Base-by-base conservation (phyloP, 208 protist species). In the Endotrypanum monterogeii region DNA sequence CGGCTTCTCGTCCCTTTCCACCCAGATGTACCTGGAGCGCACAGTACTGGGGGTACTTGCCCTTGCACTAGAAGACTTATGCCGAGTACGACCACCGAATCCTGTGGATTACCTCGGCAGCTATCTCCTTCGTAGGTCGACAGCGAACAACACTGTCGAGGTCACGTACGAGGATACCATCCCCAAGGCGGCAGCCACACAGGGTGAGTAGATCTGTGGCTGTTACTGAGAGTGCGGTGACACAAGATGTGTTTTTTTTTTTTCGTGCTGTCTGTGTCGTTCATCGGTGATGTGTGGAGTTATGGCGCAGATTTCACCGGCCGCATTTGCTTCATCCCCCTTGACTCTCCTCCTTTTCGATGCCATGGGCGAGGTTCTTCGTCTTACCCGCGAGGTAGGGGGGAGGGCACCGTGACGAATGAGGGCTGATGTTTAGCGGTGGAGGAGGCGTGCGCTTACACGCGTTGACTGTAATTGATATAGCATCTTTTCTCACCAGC, bases 31-130 rank as follows among this genome's bases (percentile, higher is more conserved):
- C 76, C 73, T 98, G 12, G 96, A 98, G 39, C 75, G 76, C 44
- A 92, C 91, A 11, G 93, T 98, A 9, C 91, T 97, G 85, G 89
- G 82, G 14, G 70, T 94, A 4, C 80, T 98, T 14, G 84, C 94
- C 2, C 90, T 98, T 35, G 96, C 84, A 14, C 78, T 98, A 20
- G 85, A 94, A 75, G 90, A 94, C 48, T 67, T 98, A 23, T 95
- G 90, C 60, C 86, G 93, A 8, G 87, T 96, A 69, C 80, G 95
- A n/a, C 96, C 96, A 8, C 87, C 93, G 16, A 95, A 98, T 71
- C 95, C 96, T 23, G 87, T 98, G 32, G 93, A 98, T 66, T 98
- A 96, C 69, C 68, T 98, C 5, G 96, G 91, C n/a, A 78, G 93
- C 5, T 97, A 92, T 61, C 78, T 98, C 20, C 83, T 98, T 9